Conservation (phyloP, 2,329 filamentous ascomycete genomes). For the Setomelanomma holmii region DNA sequence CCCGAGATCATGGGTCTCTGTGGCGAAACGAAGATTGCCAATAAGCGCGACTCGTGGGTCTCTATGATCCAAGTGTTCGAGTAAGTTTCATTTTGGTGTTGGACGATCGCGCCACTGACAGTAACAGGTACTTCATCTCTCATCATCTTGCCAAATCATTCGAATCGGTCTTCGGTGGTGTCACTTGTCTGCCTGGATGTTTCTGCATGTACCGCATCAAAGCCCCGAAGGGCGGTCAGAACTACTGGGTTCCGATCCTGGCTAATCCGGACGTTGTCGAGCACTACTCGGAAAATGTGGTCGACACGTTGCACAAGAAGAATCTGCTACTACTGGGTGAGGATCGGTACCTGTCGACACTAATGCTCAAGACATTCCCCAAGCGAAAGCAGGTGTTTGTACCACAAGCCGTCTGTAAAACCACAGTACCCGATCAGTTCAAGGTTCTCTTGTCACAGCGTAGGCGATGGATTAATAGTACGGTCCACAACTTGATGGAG, state of each 20-base stretch:
- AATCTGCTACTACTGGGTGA: conserved; percentile 90
- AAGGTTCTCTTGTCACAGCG: conserved; percentile 91
- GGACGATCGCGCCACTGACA: conserved; percentile 35
- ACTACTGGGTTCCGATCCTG: conserved; percentile 99
- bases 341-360: conserved; percentile 92
- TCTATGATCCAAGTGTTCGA: conserved; percentile 99
- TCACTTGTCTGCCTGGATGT: conserved; percentile 96
- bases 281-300: conserved; percentile 98
- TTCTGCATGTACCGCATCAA: conserved; percentile 99
- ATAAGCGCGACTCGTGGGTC: conserved; percentile 94
- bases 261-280: conserved; percentile 98
- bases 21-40: conserved; percentile 99
- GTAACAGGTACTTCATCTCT: conserved; percentile 83
- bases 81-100: conserved; percentile 50
- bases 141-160: conserved; percentile 97
- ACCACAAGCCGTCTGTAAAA: conserved; percentile 98
- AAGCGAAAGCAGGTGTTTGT: conserved; percentile 99
- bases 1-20: conserved; percentile 99
- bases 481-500: conserved; percentile 98
- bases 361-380: conserved; percentile 98
- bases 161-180: conserved; percentile 97
- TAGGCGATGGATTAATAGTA: conserved; percentile 99
- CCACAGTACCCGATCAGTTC: conserved; percentile 91
- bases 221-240: conserved; percentile 95
- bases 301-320: conserved; percentile 98